These are phyloP conservation scores for Penicillium sp. DNA, from an alignment of 2,329 filamentous ascomycete genomes.

Conservation along the genomic window DNA sequence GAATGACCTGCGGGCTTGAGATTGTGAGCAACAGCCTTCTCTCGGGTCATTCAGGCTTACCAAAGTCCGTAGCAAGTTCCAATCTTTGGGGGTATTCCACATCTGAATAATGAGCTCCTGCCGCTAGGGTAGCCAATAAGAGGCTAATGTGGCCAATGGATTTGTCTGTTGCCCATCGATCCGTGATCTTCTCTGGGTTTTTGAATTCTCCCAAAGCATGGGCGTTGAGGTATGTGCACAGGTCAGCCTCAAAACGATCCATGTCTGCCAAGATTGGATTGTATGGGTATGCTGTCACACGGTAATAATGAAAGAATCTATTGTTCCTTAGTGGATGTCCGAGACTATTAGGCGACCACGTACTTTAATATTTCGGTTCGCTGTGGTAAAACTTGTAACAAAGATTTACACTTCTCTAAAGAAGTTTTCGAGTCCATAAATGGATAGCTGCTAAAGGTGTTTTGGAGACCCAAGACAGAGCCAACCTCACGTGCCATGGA, in stretches of 20 bases:
- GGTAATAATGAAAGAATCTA: constrained; percentile 36
- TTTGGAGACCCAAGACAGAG: constrained; percentile 33
- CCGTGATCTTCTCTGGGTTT: constrained; percentile 17
- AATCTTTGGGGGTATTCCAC: constrained; percentile 27
- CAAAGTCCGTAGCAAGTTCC: constrained; percentile 27
- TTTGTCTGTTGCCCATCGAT: constrained; percentile 25
- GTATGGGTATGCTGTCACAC: constrained; percentile 29
- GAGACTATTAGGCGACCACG: background rate
- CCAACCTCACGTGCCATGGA: constrained; percentile 28
- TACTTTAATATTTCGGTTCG: constrained; percentile 29
- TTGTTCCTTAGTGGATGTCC: background rate
- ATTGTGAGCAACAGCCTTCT: background rate
- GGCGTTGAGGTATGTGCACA: constrained; percentile 30
- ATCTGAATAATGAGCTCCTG: constrained; percentile 34
- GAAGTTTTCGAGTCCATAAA: constrained; percentile 31
- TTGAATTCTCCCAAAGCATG: constrained; percentile 25
- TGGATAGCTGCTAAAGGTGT: constrained; percentile 31
- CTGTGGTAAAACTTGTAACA: constrained; percentile 26
- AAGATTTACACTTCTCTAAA: constrained; percentile 25
- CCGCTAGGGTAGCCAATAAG: constrained; percentile 30
- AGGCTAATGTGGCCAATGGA: constrained; percentile 32
- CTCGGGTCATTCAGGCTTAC: constrained; percentile 15
- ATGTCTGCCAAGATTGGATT: constrained; percentile 34
- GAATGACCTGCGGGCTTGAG: constrained; percentile 29
- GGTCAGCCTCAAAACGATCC: constrained; percentile 30